phyloP scores from a whole-genome alignment of 495 filamentous ascomycete species.

The Hypoxylon fuscum region DNA sequence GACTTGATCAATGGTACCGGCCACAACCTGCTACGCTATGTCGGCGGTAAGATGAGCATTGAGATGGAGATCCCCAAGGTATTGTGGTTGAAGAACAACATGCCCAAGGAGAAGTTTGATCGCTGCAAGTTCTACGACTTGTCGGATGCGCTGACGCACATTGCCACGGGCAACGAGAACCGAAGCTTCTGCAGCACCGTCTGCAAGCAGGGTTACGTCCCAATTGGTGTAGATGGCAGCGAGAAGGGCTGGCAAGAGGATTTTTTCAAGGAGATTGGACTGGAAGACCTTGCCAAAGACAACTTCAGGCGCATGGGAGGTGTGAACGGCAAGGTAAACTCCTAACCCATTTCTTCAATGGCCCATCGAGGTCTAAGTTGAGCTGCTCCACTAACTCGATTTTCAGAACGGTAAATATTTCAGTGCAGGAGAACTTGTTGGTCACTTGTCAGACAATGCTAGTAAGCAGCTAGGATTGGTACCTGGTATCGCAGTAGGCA shows the following conservation, averaged over 20 bases:
- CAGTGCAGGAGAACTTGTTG: conserved; percentile 90
- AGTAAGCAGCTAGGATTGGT: conserved; percentile 85
- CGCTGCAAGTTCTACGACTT: conserved; percentile 97
- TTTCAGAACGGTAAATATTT: conserved; percentile 85
- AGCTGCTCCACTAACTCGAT: conserved; percentile 28
- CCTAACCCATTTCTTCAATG: conserved; percentile 31
- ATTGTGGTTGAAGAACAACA: conserved; percentile 96
- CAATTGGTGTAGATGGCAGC: conserved; percentile 94
- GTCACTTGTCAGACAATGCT: conserved; percentile 83
- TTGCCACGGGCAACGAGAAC: conserved; percentile 93
- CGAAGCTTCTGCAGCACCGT: conserved; percentile 92
- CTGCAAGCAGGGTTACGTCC: conserved; percentile 95
- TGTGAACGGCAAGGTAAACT: conserved; percentile 89
- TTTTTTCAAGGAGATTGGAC: conserved; percentile 83
- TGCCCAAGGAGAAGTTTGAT: conserved; percentile 90
- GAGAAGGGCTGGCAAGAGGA: conserved; percentile 99
- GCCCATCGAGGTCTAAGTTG: conserved; percentile 17
- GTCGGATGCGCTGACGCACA: conserved; percentile 90
- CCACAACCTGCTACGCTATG: conserved; percentile 93
- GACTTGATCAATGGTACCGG: conserved; percentile 89
- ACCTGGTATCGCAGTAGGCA: conserved; percentile 88
- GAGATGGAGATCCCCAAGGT: conserved; percentile 99
- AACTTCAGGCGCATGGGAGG: conserved; percentile 92
- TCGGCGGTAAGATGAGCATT: conserved; percentile 95
- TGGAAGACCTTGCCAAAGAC: conserved; percentile 81